phyloP scores from a whole-genome alignment of 1,139 yeast genomes.

The Trichomonascaceae sp. region DNA sequence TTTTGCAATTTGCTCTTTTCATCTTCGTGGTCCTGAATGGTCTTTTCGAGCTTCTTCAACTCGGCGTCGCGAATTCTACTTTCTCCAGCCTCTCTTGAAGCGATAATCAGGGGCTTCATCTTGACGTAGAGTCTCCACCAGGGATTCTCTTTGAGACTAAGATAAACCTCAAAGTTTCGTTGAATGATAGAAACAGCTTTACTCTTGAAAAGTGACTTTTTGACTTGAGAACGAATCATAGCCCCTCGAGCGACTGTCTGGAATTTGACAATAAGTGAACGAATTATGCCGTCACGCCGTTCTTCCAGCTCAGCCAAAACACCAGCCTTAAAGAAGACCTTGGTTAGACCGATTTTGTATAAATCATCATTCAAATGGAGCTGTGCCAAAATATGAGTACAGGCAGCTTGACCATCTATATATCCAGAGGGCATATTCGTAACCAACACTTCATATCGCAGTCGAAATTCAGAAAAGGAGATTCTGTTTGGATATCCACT shows the following conservation, averaged over 20 bases:
- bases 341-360: conserved; percentile 77
- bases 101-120: conserved; percentile 71
- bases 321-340: conserved; percentile 94
- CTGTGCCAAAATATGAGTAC: conserved; percentile 59
- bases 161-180: conserved; percentile 52
- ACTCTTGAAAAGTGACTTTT: conserved; percentile 48
- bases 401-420: conserved; percentile 51
- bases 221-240: conserved; percentile 48
- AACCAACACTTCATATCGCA: conserved; percentile 64
- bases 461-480: conserved; percentile 72
- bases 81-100: conserved; percentile 54
- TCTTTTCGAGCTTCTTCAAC: conserved; percentile 47
- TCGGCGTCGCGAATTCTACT: conserved; percentile 53
- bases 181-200: conserved; percentile 71
- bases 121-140: conserved; percentile 76
- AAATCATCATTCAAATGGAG: conserved; percentile 56
- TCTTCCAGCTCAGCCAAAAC: conserved; percentile 88
- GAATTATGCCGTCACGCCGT: conserved; percentile 61
- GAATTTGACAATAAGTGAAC: conserved; percentile 50
- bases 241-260: conserved; percentile 69
- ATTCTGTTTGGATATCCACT: conserved; percentile 96
- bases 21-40: conserved; percentile 31
- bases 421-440: conserved; percentile 35
- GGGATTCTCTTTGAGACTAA: conserved; percentile 52
- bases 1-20: conserved; percentile 30